Evolutionary conservation across 1,139 yeast species (phyloP).

Genomic region (Debaryomyces sp.): DNA sequence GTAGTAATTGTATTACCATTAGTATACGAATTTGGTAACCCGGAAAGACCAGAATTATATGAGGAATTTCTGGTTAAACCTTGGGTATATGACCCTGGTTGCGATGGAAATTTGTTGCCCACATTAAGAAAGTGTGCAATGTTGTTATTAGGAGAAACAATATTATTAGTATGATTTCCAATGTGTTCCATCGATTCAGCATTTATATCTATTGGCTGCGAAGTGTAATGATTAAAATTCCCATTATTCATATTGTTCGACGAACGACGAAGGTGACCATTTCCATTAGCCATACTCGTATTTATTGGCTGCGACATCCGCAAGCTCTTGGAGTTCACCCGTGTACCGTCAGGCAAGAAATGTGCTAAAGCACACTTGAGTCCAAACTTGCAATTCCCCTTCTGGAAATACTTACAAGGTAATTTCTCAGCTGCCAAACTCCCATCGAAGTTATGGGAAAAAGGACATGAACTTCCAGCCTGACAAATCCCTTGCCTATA

Average conservation of each 20-base stretch:
- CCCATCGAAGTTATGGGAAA: conserved; percentile 75
- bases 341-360: conserved; percentile 83
- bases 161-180: not conserved
- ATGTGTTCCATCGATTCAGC: conserved; percentile 1
- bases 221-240: conserved; percentile 1
- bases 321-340: conserved; percentile 56
- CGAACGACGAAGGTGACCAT: conserved; percentile 3
- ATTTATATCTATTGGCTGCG: conserved; percentile 20
- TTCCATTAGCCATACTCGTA: not conserved
- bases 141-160: conserved; percentile 9
- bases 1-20: not conserved
- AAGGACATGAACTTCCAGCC: conserved; percentile 91
- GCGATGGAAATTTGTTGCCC: conserved; percentile 4
- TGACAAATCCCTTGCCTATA: conserved; percentile 90
- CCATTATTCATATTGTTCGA: not conserved
- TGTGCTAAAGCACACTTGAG: conserved; percentile 92
- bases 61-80: not conserved
- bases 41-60: not conserved
- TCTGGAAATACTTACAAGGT: conserved; percentile 91
- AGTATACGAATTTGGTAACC: not conserved
- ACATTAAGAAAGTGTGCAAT: conserved; percentile 12
- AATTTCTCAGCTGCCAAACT: conserved; percentile 60
- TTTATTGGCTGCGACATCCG: conserved; percentile 14
- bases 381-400: conserved; percentile 95
- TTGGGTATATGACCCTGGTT: conserved; percentile 2